phyloP scores from a whole-genome alignment of 345 rosid genomes.

The Euphorbia pulcherrima region DNA sequence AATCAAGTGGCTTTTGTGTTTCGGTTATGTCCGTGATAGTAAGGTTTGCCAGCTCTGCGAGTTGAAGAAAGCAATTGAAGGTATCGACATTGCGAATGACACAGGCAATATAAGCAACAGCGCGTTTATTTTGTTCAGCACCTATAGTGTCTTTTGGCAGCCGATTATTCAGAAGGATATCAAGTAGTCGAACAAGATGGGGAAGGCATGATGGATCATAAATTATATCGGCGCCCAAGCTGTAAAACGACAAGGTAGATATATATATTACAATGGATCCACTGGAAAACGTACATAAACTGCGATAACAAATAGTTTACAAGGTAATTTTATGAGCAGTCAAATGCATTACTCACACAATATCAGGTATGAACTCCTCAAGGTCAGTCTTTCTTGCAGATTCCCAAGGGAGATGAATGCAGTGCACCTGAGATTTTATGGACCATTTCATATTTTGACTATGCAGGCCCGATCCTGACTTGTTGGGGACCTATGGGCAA shows the following conservation, averaged over 20 bases:
- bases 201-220: slow-evolving; percentile 75
- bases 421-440: slow-evolving; percentile 44
- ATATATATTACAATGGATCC: slow-evolving; percentile 1
- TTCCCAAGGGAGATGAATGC: slow-evolving; percentile 83
- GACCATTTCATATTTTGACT: slow-evolving; percentile 13
- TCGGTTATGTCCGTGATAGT: slow-evolving; percentile 44
- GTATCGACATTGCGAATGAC: slow-evolving; percentile 72
- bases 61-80: slow-evolving; percentile 49
- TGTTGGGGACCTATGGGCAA: no score
- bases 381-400: slow-evolving; percentile 53
- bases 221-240: slow-evolving; percentile 81
- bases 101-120: slow-evolving; percentile 60
- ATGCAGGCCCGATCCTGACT: no score
- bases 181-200: slow-evolving; percentile 54
- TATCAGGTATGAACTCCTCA: slow-evolving; percentile 46
- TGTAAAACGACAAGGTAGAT: slow-evolving; percentile 18
- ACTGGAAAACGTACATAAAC: neutral
- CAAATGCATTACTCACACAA: slow-evolving; percentile 43
- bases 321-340: neutral
- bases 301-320: neutral
- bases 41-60: slow-evolving; percentile 49
- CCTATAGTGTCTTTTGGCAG: slow-evolving; percentile 13
- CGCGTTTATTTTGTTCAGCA: slow-evolving; percentile 15
- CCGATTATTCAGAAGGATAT: slow-evolving; percentile 41
- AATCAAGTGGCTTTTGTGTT: slow-evolving; percentile 39